Base-by-base conservation (phyloP, 2,329 filamentous ascomycete species). In the Trichoderma aggressivum region DNA sequence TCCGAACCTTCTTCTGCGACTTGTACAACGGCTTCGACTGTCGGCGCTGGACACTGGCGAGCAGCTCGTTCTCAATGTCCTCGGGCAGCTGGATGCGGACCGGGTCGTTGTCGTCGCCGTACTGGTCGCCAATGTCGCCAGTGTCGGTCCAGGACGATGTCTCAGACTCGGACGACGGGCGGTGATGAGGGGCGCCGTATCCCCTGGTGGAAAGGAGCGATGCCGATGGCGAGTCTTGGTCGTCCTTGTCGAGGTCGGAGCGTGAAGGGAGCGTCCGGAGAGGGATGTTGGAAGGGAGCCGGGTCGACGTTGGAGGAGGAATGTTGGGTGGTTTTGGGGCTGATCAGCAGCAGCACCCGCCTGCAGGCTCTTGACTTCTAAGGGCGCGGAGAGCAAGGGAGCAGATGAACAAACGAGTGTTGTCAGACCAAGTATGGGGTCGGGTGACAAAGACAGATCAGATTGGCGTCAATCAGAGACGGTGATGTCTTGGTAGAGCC, bases 111-210 rank as follows among this genome's bases (percentile, higher is more conserved):
- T 90, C 90, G 85, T 92, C 91, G 78, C 89, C 92, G 76, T 94
- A 87, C 86, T 97, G 95, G 84, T 98, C 95, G 78, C 93, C 94
- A 77, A 98, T 89, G 82, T 98, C 96, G 79, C 94, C 95, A 58
- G 95, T 97, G 82, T 98, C 94, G 79, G 93, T 94, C 94, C 94
- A 98, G 77, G 92, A 89, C 72, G 91, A 89, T 73, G 91, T 93
- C 74, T 85, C 84, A 81, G 93, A 92, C 77, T 85, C 86, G 77
- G 86, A 87, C 78, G 82, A 82, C 75, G 80, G 71, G 75, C 85
- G 87, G 79, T 83, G 81, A 78, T 82, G 89, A 75, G 80, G 79
- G 77, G 80, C 80, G 79, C 79, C 70, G 75, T 77, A 74, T 76
- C 77, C 74, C 73, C 75, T 76, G 72, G 76, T 76, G 70, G 78